Percentiles rank a stretch among this genome's conserved stretches.
Evolutionary conservation across 2,329 filamentous ascomycete genomes (phyloP).

Genomic region (Microsporum canis): DNA sequence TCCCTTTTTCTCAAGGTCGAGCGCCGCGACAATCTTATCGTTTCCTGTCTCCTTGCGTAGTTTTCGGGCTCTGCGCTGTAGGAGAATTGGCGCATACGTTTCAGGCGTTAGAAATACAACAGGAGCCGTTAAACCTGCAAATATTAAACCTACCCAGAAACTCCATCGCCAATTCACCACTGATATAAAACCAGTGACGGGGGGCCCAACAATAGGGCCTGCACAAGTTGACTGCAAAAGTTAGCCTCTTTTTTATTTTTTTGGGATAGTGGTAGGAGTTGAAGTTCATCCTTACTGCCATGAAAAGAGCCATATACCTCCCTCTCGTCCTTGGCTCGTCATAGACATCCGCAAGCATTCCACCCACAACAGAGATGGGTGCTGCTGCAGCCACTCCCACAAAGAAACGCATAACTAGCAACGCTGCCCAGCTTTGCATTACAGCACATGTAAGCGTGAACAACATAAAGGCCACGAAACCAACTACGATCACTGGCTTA

Average conservation of each 20-base stretch:
- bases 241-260: background rate
- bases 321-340: slow-evolving; percentile 35
- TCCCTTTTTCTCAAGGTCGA: slow-evolving; percentile 13
- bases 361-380: slow-evolving; percentile 36
- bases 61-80: slow-evolving; percentile 41
- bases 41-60: slow-evolving; percentile 14
- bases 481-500: slow-evolving; percentile 36
- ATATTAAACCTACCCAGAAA: slow-evolving; percentile 54
- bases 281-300: slow-evolving; percentile 24
- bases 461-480: slow-evolving; percentile 37
- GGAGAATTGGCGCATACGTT: slow-evolving; percentile 49
- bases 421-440: slow-evolving; percentile 30
- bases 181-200: slow-evolving; percentile 37
- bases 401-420: slow-evolving; percentile 38
- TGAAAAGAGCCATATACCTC: slow-evolving; percentile 32
- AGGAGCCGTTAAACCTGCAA: slow-evolving; percentile 48
- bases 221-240: slow-evolving; percentile 25
- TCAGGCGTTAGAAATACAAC: slow-evolving; percentile 52
- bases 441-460: slow-evolving; percentile 37
- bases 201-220: slow-evolving; percentile 35
- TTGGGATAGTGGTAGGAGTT: background rate
- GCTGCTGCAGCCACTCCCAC: slow-evolving; percentile 36
- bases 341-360: slow-evolving; percentile 40
- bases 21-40: slow-evolving; percentile 13
- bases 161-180: slow-evolving; percentile 38